A percentile compares a stretch with the other conserved stretches of the same genome.
These are phyloP conservation scores for Claviceps digitariae DNA, from an alignment of 2,329 filamentous ascomycete species.

Conservation along the genomic window DNA sequence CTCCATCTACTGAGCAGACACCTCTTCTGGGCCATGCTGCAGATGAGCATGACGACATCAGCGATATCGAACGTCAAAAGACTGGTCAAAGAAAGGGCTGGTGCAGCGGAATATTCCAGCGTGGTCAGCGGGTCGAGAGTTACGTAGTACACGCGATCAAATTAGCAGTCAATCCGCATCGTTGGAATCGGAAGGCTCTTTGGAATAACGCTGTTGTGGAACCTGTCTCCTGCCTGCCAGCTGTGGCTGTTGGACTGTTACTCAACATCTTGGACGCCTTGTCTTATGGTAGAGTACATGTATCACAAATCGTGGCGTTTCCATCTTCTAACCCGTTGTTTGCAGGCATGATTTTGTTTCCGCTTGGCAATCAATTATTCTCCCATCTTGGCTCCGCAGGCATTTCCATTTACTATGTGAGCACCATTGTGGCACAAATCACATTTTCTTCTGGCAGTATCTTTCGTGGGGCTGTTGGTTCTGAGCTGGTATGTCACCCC, in stretches of 20 bases:
- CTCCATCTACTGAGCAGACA: constrained; percentile 28
- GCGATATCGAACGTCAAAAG: constrained; percentile 41
- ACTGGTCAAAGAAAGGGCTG: constrained; percentile 17
- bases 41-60: constrained; percentile 17
- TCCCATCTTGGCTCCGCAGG: constrained; percentile 77
- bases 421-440: constrained; percentile 86
- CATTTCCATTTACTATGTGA: constrained; percentile 97
- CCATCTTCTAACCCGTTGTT: constrained; percentile 7
- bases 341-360: constrained; percentile 81
- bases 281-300: constrained; percentile 58
- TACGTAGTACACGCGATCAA: constrained; percentile 17
- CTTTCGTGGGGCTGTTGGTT: constrained; percentile 84
- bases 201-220: constrained; percentile 51
- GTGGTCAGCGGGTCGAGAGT: constrained; percentile 19
- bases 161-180: constrained; percentile 45
- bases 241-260: constrained; percentile 76
- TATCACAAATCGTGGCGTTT: constrained; percentile 3
- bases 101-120: constrained; percentile 19
- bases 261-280: constrained; percentile 90
- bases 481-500: constrained; percentile 70
- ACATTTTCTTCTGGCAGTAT: constrained; percentile 78
- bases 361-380: constrained; percentile 77
- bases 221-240: constrained; percentile 61
- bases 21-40: constrained; percentile 29
- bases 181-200: constrained; percentile 56